Conservation (phyloP, 768 basidiomycete species). For the Solioccasus polychromus region DNA sequence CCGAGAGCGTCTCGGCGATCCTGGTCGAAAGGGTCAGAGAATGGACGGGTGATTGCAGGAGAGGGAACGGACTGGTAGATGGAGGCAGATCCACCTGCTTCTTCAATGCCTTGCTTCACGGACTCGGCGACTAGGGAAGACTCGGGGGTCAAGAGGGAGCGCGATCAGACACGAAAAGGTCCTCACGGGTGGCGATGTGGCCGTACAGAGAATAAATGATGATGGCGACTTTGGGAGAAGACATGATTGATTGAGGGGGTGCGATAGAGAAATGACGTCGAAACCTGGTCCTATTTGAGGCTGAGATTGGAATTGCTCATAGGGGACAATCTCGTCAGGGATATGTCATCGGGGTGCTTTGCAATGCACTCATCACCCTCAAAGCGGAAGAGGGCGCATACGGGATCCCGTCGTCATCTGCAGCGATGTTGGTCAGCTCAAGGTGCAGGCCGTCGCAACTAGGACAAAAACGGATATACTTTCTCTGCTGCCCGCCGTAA, state of each 20-base stretch:
- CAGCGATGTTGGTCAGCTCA: too few species aligned
- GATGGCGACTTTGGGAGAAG: slow-evolving; percentile 61
- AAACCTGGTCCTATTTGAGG: slow-evolving; percentile 13
- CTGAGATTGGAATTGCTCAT: slow-evolving; percentile 5
- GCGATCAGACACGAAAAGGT: not conserved
- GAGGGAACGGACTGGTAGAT: slow-evolving; percentile 51
- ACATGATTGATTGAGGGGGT: slow-evolving; percentile 29
- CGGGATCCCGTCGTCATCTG: too few species aligned
- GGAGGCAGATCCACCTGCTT: slow-evolving; percentile 46
- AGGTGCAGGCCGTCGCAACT: too few species aligned
- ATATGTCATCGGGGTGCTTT: slow-evolving; percentile 3
- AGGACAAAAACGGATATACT: not conserved
- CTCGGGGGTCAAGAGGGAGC: slow-evolving; percentile 2
- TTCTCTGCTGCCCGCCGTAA: not conserved
- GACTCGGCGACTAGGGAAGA: slow-evolving; percentile 56
- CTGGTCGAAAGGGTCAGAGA: slow-evolving; percentile 33
- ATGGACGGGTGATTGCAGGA: not conserved
- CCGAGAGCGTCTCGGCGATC: slow-evolving; percentile 74
- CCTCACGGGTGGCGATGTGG: slow-evolving; percentile 66
- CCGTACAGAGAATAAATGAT: slow-evolving; percentile 74
- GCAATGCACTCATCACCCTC: not conserved
- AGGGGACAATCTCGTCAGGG: slow-evolving; percentile 8
- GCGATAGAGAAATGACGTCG: not conserved
- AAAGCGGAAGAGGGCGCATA: slow-evolving; percentile 9
- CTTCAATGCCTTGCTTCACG: slow-evolving; percentile 43